A percentile compares a stretch with the other conserved stretches of the same genome.
Evolutionary conservation across 1,139 yeast genomes (phyloP).

Genomic region (Debaryomyces fabryi): DNA sequence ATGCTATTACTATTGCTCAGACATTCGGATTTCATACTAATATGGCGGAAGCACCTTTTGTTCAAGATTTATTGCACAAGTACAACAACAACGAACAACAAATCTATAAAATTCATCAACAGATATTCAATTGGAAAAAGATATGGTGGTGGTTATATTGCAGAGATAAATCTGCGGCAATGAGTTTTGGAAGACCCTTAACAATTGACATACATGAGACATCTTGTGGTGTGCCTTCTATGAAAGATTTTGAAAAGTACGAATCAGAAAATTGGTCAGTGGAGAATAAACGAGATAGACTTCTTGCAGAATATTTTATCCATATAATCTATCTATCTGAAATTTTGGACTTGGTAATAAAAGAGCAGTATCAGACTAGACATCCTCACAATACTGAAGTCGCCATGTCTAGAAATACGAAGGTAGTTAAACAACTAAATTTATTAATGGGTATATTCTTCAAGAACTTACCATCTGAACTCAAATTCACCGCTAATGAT

Average conservation of each 20-base stretch:
- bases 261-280: constrained; percentile 12
- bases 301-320: constrained; percentile 14
- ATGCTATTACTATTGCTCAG: constrained; percentile 14
- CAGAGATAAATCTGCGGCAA: constrained; percentile 15
- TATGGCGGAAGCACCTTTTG: constrained; percentile 9
- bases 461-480: constrained; percentile 12
- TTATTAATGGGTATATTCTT: constrained; percentile 15
- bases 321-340: constrained; percentile 13
- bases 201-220: constrained; percentile 7
- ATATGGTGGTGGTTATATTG: constrained; percentile 20
- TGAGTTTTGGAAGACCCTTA: constrained; percentile 18
- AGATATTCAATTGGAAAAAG: constrained; percentile 15
- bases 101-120: constrained; percentile 11
- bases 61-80: constrained; percentile 3
- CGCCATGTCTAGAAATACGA: constrained; percentile 7
- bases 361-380: constrained; percentile 12
- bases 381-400: background rate
- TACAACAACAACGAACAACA: background rate
- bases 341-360: constrained; percentile 14
- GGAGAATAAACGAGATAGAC: constrained; percentile 8
- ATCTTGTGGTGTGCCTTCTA: background rate
- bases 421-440: constrained; percentile 16
- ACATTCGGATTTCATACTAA: constrained; percentile 16
- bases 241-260: constrained; percentile 14
- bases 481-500: constrained; percentile 12